Base-by-base conservation (phyloP, 2,329 filamentous ascomycete genomes). In the Orbilia oligospora region DNA sequence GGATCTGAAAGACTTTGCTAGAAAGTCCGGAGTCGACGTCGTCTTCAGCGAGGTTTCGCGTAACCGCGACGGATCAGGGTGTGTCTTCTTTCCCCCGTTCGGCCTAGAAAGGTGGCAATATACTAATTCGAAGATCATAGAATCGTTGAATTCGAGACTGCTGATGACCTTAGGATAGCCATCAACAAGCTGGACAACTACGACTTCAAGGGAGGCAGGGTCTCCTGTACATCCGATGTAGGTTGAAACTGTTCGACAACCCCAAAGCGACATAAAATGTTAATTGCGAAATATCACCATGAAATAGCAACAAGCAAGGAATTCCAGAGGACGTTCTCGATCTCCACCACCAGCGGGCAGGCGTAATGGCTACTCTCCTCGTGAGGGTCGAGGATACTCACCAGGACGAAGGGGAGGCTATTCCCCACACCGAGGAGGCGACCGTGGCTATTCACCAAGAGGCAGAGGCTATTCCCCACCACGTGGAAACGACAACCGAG, bases 1-100 rank as follows among this genome's bases (percentile, higher is more conserved):
- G 96, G 96, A 99, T 86, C 91, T 99, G 69, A 99, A 99, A 92
- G 96, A 99, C 86, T 99, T 99, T 86, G 96, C 96, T 80, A 94
- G 96, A 84, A 93, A 97, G 86, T 97, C 95, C 85, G 94, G 94
- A 86, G 90, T 97, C 85, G 96, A 98, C 85, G 96, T 99, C 81
- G 96, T 99, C 83, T 99, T 97, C 85, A 97, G 94, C 81, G 96
- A 99, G 87, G 97, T 97, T 79, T 92, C 91, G 83, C 94, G 95
- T 83, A 94, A 97, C 84, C 92, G 92, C 81, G 93, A 97, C 84
- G 93, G 94, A 81, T 93, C 92, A 89, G 95, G 95, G 94, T 97
- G 86, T 86, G 92, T 36, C 38, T 68, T 46, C n/a, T 38, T 41
- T n/a, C 58, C 20, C 16, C 46, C 41, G 22, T 81, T 79, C 81